Evolutionary conservation across 2,329 filamentous ascomycete species (phyloP).

Genomic region (Curvularia spicifera): DNA sequence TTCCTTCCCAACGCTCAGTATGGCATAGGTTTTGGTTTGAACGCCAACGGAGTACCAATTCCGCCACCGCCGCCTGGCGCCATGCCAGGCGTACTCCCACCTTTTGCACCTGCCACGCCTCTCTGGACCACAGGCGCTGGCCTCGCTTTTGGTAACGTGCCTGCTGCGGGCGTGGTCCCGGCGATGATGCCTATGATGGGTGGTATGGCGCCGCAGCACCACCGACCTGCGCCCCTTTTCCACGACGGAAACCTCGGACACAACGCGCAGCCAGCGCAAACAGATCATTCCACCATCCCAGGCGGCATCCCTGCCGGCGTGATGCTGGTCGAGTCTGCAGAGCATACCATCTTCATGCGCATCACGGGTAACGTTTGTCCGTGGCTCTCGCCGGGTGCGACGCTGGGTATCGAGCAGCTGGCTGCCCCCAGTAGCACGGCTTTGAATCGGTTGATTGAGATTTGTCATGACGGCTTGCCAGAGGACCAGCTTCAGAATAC

Average conservation of each 20-base stretch:
- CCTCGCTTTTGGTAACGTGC: conserved; percentile 34
- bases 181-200: conserved; percentile 18
- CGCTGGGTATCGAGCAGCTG: conserved; percentile 36
- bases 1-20: conserved; percentile 34
- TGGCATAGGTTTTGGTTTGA: conserved; percentile 38
- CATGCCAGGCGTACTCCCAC: conserved; percentile 26
- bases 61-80: conserved; percentile 36
- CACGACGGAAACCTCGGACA: conserved; percentile 32
- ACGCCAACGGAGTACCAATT: conserved; percentile 29
- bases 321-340: conserved; percentile 33
- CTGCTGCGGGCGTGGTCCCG: conserved; percentile 15
- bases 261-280: conserved; percentile 30
- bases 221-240: conserved; percentile 30
- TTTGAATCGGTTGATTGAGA: conserved; percentile 41
- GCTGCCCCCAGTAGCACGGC: conserved; percentile 32
- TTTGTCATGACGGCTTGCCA: conserved; percentile 30
- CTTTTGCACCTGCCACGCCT: conserved; percentile 35
- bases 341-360: conserved; percentile 36
- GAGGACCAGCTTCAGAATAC: conserved; percentile 36
- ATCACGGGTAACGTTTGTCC: conserved; percentile 40
- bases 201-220: conserved; percentile 21
- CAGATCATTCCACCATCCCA: conserved; percentile 32
- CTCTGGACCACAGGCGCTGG: conserved; percentile 31
- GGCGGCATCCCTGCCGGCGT: conserved; percentile 38
- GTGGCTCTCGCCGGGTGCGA: conserved; percentile 37